Evolutionary conservation across 75 land plant genomes (phyloP).

Genomic region (Cryptomeria japonica): DNA sequence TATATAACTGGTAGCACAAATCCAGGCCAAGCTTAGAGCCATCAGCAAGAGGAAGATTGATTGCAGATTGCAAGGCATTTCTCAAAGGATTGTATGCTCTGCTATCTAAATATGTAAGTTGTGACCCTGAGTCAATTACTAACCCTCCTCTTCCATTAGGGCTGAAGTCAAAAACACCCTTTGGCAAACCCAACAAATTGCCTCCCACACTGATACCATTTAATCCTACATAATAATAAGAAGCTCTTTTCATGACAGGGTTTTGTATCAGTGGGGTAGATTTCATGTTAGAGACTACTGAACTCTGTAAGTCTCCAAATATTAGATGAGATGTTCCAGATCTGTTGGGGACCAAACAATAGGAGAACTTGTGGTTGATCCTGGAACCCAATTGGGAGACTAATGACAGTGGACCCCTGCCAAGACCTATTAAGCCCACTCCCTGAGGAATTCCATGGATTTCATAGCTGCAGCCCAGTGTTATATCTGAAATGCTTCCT

Average conservation of each 20-base stretch:
- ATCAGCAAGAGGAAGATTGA: neutral
- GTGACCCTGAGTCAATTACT: conserved; percentile 36
- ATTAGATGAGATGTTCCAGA: neutral
- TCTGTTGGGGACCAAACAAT: neutral
- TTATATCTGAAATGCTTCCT: neutral
- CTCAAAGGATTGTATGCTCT: conserved; percentile 15
- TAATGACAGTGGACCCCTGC: neutral
- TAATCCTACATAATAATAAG: conserved; percentile 23
- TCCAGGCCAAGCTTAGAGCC: conserved; percentile 12
- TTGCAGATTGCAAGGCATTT: conserved; percentile 12
- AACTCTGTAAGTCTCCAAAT: neutral
- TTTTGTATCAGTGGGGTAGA: conserved; percentile 19
- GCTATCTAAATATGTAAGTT: conserved; percentile 16
- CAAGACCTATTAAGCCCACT: neutral
- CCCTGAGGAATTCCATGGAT: neutral
- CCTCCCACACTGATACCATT: conserved; percentile 25
- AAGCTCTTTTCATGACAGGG: conserved; percentile 5
- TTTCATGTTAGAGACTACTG: neutral
- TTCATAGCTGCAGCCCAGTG: neutral
- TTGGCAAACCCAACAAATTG: conserved; percentile 16
- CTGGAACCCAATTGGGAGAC: neutral
- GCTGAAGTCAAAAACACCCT: conserved; percentile 13
- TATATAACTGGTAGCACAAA: conserved; percentile 10
- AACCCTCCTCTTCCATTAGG: conserved; percentile 23
- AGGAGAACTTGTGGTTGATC: neutral